Percentiles rank a stretch among this genome's conserved stretches.
These are phyloP conservation scores for Fusarium agapanthi DNA, from an alignment of 2,329 filamentous ascomycete species.

Conservation along the genomic window DNA sequence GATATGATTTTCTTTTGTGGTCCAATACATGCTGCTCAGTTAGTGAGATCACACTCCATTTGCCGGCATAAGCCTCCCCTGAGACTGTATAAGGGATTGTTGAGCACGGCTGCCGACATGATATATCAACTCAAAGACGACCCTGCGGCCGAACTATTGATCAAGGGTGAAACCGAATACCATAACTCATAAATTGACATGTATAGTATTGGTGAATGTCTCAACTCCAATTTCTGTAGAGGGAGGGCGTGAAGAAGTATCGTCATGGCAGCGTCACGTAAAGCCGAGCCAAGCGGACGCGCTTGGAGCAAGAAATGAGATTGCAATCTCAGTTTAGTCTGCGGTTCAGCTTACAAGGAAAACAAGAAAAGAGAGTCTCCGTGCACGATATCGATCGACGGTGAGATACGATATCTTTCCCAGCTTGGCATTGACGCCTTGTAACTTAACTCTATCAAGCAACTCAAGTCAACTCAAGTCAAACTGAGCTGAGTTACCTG, in stretches of 20 bases:
- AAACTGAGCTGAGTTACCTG: neutral
- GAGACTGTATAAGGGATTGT: neutral
- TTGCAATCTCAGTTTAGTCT: constrained; percentile 8
- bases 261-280: constrained; percentile 39
- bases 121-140: neutral
- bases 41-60: neutral
- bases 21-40: neutral
- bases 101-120: neutral
- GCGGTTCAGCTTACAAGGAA: constrained; percentile 2
- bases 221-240: neutral
- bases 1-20: neutral
- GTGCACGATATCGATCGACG: constrained; percentile 29
- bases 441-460: constrained; percentile 4
- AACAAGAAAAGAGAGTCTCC: constrained; percentile 13
- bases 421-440: neutral
- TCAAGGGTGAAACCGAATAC: neutral
- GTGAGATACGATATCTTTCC: constrained; percentile 15
- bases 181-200: neutral
- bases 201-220: constrained; percentile 16
- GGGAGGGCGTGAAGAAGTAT: constrained; percentile 21
- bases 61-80: neutral
- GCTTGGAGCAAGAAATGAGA: constrained; percentile 24
- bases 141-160: neutral
- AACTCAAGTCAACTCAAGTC: neutral
- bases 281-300: constrained; percentile 12